Evolutionary conservation across 768 basidiomycete species (phyloP).

Genomic region (Lyophyllum atratum): DNA sequence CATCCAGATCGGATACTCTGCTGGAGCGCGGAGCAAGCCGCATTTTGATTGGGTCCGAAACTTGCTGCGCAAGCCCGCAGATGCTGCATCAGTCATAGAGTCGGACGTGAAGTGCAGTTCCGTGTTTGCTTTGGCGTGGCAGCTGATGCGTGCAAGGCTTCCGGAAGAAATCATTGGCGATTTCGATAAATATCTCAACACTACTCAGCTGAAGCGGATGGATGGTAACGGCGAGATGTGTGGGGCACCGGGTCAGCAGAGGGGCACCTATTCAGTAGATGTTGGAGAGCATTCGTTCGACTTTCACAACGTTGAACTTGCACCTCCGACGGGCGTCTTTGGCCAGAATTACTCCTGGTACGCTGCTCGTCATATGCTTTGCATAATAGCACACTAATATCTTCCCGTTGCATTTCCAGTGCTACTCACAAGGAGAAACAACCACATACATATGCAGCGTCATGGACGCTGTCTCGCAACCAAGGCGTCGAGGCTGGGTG

Average conservation of each 20-base stretch:
- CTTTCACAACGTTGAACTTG: constrained; percentile 9
- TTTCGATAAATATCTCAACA: not conserved
- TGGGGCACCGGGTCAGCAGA: not conserved
- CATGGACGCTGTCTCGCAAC: constrained; percentile 10
- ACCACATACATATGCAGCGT: constrained; percentile 14
- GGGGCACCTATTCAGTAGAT: not conserved
- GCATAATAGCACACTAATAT: too few relatives aligned
- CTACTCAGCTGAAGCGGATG: not conserved
- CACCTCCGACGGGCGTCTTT: constrained; percentile 14
- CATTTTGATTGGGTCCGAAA: constrained; percentile 19
- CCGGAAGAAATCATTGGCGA: constrained; percentile 11
- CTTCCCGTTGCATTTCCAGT: constrained; percentile 1
- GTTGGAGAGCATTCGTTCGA: not conserved
- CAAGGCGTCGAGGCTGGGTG: not conserved
- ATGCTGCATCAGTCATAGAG: too few relatives aligned
- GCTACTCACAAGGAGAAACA: constrained; percentile 17
- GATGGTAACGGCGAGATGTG: not conserved
- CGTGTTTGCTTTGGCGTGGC: constrained; percentile 17
- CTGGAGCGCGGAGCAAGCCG: constrained; percentile 15
- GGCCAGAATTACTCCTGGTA: constrained; percentile 16
- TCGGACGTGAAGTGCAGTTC: not conserved
- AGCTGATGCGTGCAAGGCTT: constrained; percentile 1
- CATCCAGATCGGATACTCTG: constrained; percentile 16
- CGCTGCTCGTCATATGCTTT: too few relatives aligned
- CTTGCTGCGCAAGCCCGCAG: not conserved